phyloP scores from a whole-genome alignment of 331 rosid genomes.

The Rosa hybrid region DNA sequence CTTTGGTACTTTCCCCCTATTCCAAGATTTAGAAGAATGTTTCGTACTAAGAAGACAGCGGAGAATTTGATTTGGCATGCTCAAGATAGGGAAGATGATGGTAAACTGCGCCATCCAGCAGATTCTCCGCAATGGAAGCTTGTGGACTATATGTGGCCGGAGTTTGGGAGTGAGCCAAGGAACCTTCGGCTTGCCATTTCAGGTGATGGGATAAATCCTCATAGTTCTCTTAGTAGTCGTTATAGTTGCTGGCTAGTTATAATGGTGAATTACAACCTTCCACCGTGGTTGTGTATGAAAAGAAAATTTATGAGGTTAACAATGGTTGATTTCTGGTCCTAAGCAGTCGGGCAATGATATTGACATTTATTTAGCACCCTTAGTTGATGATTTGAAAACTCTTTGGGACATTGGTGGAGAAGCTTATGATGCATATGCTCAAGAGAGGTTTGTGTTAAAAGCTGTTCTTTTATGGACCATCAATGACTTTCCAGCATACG shows the following conservation, averaged over 20 bases:
- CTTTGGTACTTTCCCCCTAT: neutral
- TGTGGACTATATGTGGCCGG: neutral
- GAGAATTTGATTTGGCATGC: neutral
- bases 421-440: neutral
- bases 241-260: neutral
- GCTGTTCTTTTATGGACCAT: slow-evolving; percentile 2
- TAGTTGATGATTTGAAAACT: slow-evolving; percentile 5
- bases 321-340: slow-evolving; percentile 9
- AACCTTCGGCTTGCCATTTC: neutral
- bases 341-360: slow-evolving; percentile 15
- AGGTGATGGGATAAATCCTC: neutral
- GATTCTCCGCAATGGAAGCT: neutral
- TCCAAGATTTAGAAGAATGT: neutral
- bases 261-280: neutral
- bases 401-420: neutral
- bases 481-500: slow-evolving; percentile 7
- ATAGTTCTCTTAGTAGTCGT: neutral
- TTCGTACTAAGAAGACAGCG: neutral
- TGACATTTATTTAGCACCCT: slow-evolving; percentile 6
- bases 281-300: too few relatives aligned
- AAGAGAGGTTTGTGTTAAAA: neutral
- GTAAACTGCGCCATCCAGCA: neutral
- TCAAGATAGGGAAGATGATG: neutral
- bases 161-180: slow-evolving; percentile 5
- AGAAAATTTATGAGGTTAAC: neutral